Evolutionary conservation across 345 rosid genomes (phyloP), one percentile per base, ranked within the genome.

Genomic region (Lepidium sativum): DNA sequence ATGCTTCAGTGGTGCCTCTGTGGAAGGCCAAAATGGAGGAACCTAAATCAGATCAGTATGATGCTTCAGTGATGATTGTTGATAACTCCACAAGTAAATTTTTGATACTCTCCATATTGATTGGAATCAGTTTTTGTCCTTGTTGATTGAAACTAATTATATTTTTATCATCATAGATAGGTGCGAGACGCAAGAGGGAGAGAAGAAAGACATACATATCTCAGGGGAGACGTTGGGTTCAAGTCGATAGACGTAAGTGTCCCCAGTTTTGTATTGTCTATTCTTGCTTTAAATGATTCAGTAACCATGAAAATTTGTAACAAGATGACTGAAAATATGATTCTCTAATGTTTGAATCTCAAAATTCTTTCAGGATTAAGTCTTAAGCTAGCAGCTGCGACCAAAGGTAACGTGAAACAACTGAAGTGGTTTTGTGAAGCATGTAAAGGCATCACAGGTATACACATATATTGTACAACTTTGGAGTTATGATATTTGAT

Each of bases 371-470:
- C 84, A 91, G 98, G 86, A 78, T 77, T 74, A 23, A 86, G 82
- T 23, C 61, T 78, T 41, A 91, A 77, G 74, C 83, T 91, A 15
- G 82, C 89, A 31, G 72, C 96, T 21, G 91, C 73, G 51, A 80
- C 52, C 44, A 89, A 80, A 70, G 73, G 82, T 49, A 91, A 88
- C 74, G 80, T 64, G 49, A 80, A 81, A 70, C 94, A 88, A 61
- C 76, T 91, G 63, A 79, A 80, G 67, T 72, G 77, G 82, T 91
- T 91, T 76, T 86, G 88, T 60, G 78, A 88, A 72, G 91, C 96
- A 42, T 91, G 97, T 83, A 88, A 83, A 78, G 96, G 97, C 80
- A 80, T 82, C 91, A 18, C 91, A 76, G 91, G 96, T 91, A 81
- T 29, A 8, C 14, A 2, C 17, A 43, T 17, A 37, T 59, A 41